Conservation (phyloP, 495 filamentous ascomycete genomes). For the Rhizodiscina lignyota region DNA sequence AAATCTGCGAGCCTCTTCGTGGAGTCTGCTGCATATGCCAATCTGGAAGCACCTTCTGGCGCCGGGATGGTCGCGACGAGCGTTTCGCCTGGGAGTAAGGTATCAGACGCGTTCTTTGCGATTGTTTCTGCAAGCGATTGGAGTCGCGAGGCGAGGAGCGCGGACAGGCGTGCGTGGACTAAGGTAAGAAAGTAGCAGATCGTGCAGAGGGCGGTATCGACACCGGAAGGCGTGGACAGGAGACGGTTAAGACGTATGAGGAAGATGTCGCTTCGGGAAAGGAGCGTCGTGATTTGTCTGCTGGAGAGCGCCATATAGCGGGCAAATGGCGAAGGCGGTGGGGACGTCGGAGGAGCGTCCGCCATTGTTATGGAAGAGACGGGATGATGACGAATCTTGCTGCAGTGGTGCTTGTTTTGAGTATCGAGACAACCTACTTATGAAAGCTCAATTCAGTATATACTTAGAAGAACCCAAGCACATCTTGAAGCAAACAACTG, state of each 20-base stretch:
- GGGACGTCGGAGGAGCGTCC: too few relatives aligned
- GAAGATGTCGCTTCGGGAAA: slow-evolving; percentile 7
- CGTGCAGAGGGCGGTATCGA: slow-evolving; percentile 15
- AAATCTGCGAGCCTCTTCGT: slow-evolving; percentile 33
- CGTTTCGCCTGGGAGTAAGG: slow-evolving; percentile 21
- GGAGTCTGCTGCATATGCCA: slow-evolving; percentile 2
- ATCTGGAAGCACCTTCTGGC: slow-evolving; percentile 14
- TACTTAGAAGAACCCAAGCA: too few relatives aligned
- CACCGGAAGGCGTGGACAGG: slow-evolving; percentile 11
- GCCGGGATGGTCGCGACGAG: slow-evolving; percentile 25
- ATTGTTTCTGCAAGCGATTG: slow-evolving; percentile 6
- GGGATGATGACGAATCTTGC: too few relatives aligned
- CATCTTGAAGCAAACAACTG: too few relatives aligned
- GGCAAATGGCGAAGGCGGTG: too few relatives aligned
- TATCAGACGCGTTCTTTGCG: slow-evolving; percentile 7
- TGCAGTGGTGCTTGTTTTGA: too few relatives aligned
- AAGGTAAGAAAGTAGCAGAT: slow-evolving; percentile 14
- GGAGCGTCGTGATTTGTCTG: background rate
- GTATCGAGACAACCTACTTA: too few relatives aligned
- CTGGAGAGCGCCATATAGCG: background rate
- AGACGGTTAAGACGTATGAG: slow-evolving; percentile 14
- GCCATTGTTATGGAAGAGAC: too few relatives aligned
- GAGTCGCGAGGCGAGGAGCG: slow-evolving; percentile 7
- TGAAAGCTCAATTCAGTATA: too few relatives aligned
- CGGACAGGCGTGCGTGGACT: slow-evolving; percentile 8